Conservation (phyloP, 768 basidiomycete genomes). For the Kwoniella sp. region DNA sequence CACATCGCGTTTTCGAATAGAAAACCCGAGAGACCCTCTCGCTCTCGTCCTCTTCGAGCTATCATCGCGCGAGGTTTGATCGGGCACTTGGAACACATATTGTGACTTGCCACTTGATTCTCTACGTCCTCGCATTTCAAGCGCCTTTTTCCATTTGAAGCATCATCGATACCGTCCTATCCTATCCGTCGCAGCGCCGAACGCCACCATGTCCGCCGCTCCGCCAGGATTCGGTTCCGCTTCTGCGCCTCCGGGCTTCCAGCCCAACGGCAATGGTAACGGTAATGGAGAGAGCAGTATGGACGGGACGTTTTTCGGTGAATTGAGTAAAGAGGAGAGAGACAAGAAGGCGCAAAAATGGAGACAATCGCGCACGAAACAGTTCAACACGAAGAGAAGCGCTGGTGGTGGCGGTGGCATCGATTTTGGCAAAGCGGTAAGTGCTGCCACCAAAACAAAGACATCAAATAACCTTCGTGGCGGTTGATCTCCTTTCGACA, state of each 20-base stretch:
- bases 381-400: conserved; percentile 61
- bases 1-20: neutral
- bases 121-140: neutral
- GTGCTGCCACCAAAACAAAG: conserved; percentile 16
- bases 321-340: conserved; percentile 69
- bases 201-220: conserved; percentile 22
- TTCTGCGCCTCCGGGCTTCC: conserved; percentile 30
- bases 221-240: conserved; percentile 45
- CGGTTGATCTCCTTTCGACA: conserved; percentile 8
- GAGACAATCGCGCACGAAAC: conserved; percentile 79
- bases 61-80: conserved; percentile 3
- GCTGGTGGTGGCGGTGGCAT: conserved; percentile 55
- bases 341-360: conserved; percentile 94
- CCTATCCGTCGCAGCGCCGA: neutral
- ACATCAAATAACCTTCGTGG: neutral
- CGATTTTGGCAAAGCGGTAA: conserved; percentile 57
- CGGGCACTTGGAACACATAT: neutral
- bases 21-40: neutral
- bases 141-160: neutral
- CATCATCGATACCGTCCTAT: neutral
- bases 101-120: neutral
- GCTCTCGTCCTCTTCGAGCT: neutral
- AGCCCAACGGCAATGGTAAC: conserved; percentile 32
- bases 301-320: conserved; percentile 53
- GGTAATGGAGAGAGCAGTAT: conserved; percentile 31